These are phyloP conservation scores for Gossypium bickii DNA, from an alignment of 345 rosid species.

Conservation along the genomic window DNA sequence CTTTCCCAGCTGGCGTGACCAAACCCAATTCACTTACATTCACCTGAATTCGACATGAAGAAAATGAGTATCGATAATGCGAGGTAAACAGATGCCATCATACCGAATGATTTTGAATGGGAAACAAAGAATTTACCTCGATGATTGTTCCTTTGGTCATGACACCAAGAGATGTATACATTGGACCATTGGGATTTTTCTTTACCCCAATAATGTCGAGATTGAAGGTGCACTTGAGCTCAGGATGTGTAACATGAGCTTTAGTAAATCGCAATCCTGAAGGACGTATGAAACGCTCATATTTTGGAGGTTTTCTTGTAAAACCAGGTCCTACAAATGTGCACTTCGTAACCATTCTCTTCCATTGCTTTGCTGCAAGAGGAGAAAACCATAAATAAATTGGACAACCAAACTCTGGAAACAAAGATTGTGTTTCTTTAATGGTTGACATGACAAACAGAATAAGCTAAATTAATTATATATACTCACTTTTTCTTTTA, in stretches of 20 bases:
- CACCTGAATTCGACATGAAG: conserved; percentile 44
- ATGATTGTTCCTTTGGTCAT: conserved; percentile 88
- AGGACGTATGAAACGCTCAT: conserved; percentile 66
- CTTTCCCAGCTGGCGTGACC: conserved; percentile 90
- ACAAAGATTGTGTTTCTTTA: background rate
- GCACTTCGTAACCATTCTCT: conserved; percentile 91
- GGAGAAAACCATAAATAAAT: background rate
- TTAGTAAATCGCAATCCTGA: conserved; percentile 85
- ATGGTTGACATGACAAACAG: background rate
- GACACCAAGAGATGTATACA: conserved; percentile 88
- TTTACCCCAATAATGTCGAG: conserved; percentile 81
- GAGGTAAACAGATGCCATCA: background rate
- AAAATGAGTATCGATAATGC: background rate
- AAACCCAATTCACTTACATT: conserved; percentile 93
- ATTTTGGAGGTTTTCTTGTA: conserved; percentile 52
- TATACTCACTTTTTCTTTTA: conserved; percentile 72
- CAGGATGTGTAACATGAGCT: conserved; percentile 93
- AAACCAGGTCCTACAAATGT: conserved; percentile 73
- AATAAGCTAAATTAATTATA: background rate
- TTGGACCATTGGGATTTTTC: conserved; percentile 94
- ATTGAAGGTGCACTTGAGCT: conserved; percentile 79
- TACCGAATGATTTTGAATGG: too few relatives aligned
- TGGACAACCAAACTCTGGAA: background rate
- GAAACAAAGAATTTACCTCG: conserved; percentile 44
- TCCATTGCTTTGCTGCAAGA: conserved; percentile 87